Percentiles rank a stretch among this genome's conserved stretches.
These are phyloP conservation scores for Salix purpurea DNA, from an alignment of 345 rosid species.

Conservation along the genomic window DNA sequence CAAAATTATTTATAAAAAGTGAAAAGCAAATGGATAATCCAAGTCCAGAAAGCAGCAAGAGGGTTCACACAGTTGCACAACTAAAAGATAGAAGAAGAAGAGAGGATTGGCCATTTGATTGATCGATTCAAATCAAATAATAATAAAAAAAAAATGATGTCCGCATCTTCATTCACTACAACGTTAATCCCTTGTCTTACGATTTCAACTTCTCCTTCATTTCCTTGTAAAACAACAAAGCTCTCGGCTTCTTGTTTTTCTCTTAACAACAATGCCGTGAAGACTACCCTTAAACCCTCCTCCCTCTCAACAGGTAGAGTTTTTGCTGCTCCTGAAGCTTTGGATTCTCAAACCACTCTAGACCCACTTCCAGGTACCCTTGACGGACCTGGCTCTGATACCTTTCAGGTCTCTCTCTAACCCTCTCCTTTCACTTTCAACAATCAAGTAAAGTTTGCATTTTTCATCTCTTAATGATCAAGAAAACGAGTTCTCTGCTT, in stretches of 20 bases:
- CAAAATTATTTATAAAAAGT: background rate
- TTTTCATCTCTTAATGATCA: background rate
- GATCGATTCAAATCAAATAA: no score
- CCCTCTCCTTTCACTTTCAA: background rate
- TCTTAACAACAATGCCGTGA: constrained; percentile 17
- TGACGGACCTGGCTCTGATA: constrained; percentile 40
- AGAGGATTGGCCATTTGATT: background rate
- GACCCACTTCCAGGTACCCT: constrained; percentile 20
- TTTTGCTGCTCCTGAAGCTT: constrained; percentile 60
- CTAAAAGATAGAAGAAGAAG: background rate
- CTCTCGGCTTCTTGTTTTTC: constrained; percentile 26
- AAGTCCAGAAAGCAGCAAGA: no score
- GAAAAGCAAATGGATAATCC: constrained; percentile 19
- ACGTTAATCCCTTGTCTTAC: constrained; percentile 44
- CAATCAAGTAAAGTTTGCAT: background rate
- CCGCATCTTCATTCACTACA: constrained; percentile 50
- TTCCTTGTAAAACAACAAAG: constrained; percentile 30
- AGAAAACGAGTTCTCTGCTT: no score
- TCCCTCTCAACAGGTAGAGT: constrained; percentile 38
- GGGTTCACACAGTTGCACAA: no score
- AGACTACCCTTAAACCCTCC: constrained; percentile 30
- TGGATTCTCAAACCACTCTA: constrained; percentile 34
- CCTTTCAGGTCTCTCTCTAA: constrained; percentile 35
- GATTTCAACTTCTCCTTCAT: constrained; percentile 32
- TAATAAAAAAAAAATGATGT: constrained; percentile 39